A percentile compares a stretch with the other conserved stretches of the same genome.
Conservation (phyloP, 2,329 filamentous ascomycete genomes). For the Aureobasidium sp. region DNA sequence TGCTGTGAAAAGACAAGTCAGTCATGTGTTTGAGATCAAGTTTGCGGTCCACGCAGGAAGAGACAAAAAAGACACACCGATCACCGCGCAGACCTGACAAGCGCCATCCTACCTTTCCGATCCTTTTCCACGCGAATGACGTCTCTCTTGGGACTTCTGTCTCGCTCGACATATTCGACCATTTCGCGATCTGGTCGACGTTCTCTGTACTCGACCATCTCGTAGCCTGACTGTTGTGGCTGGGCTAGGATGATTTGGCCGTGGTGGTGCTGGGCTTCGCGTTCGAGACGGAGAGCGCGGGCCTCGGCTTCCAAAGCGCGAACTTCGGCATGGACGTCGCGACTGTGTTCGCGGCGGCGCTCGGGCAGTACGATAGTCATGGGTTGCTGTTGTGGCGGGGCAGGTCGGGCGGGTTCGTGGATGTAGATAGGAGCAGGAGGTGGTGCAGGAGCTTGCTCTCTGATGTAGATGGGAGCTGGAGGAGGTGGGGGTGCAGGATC, state of each 20-base stretch:
- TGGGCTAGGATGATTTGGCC: slow-evolving; percentile 28
- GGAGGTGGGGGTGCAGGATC: slow-evolving; percentile 18
- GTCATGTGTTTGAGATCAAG: not conserved
- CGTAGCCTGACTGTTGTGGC: slow-evolving; percentile 42
- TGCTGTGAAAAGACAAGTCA: not conserved
- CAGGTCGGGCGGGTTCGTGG: slow-evolving; percentile 22
- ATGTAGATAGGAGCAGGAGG: slow-evolving; percentile 21
- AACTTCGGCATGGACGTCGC: slow-evolving; percentile 67
- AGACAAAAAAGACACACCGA: slow-evolving; percentile 22
- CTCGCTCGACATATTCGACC: slow-evolving; percentile 46
- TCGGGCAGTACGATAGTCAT: slow-evolving; percentile 42
- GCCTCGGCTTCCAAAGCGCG: slow-evolving; percentile 62
- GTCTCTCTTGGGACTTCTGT: slow-evolving; percentile 41
- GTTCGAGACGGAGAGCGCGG: slow-evolving; percentile 51
- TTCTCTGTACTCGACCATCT: slow-evolving; percentile 42
- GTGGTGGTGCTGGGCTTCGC: slow-evolving; percentile 39
- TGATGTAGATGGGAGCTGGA: slow-evolving; percentile 21
- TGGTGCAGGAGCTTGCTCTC: slow-evolving; percentile 21
- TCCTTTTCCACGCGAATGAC: slow-evolving; percentile 74
- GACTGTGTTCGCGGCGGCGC: slow-evolving; percentile 42
- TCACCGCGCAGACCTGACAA: slow-evolving; percentile 68
- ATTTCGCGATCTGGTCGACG: slow-evolving; percentile 50
- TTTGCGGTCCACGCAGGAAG: slow-evolving; percentile 3
- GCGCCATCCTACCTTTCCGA: slow-evolving; percentile 91
- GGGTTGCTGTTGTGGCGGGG: slow-evolving; percentile 16